Conservation (phyloP, 768 basidiomycete genomes). For the Terana coerulea region DNA sequence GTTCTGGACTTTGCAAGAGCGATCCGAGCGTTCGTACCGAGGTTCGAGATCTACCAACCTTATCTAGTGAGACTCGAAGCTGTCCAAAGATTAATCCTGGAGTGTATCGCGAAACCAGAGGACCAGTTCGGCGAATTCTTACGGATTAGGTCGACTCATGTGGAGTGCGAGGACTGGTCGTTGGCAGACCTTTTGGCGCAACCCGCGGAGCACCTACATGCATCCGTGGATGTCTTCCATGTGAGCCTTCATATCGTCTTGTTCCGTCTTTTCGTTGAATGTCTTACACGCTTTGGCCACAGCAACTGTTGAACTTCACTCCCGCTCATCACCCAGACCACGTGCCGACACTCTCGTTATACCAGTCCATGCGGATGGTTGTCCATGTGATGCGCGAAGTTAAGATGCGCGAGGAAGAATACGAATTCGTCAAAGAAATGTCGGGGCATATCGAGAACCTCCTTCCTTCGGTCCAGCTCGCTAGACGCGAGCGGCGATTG, state of each 20-base stretch:
- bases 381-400: constrained; percentile 82
- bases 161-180: constrained; percentile 57
- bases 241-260: constrained; percentile 40
- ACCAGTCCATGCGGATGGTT: constrained; percentile 64
- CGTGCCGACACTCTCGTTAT: constrained; percentile 58
- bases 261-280: background rate
- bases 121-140: constrained; percentile 84
- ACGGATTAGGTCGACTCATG: constrained; percentile 53
- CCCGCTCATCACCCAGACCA: constrained; percentile 69
- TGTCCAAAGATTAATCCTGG: constrained; percentile 47
- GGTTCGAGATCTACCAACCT: constrained; percentile 81
- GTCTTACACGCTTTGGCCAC: background rate
- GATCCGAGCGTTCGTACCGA: constrained; percentile 57
- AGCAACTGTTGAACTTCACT: constrained; percentile 72
- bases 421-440: constrained; percentile 66
- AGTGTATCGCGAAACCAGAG: background rate
- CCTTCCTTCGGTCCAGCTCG: constrained; percentile 49
- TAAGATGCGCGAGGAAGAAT: constrained; percentile 82
- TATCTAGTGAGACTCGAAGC: constrained; percentile 73
- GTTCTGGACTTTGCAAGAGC: constrained; percentile 54
- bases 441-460: constrained; percentile 57
- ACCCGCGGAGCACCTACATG: constrained; percentile 68
- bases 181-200: constrained; percentile 69
- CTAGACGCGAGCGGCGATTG: constrained; percentile 69
- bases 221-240: constrained; percentile 69